phyloP scores from a whole-genome alignment of 345 rosid species.

The Eucalyptus pauciflora region DNA sequence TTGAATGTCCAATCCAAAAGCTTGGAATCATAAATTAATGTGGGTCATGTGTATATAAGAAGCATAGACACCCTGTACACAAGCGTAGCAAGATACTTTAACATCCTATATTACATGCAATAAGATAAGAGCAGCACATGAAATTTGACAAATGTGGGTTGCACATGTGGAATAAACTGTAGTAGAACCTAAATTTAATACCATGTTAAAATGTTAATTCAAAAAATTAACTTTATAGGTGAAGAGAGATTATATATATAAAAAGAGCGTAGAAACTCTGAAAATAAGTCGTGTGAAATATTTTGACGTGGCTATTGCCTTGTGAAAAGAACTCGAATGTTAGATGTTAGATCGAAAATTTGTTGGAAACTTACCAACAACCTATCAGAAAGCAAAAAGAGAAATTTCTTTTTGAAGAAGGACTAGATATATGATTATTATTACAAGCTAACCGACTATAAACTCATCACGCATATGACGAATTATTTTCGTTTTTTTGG shows the following conservation, averaged over 20 bases:
- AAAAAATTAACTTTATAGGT: not conserved
- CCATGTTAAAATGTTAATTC: not conserved
- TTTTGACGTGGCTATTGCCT: not conserved
- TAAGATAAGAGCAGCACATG: not conserved
- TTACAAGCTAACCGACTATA: no score
- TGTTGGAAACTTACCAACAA: not conserved
- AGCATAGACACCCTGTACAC: not conserved
- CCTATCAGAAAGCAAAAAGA: not conserved
- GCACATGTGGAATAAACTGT: not conserved
- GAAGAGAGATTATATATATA: not conserved
- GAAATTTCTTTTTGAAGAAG: not conserved
- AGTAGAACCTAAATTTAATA: not conserved
- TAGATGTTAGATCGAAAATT: not conserved
- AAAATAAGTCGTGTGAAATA: not conserved
- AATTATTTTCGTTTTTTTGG: not conserved
- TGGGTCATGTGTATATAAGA: not conserved
- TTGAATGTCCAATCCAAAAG: not conserved
- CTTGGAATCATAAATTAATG: not conserved
- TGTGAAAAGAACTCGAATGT: not conserved
- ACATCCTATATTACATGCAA: not conserved
- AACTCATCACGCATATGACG: not conserved
- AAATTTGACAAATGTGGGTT: rapidly evolving
- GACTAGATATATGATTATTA: not conserved
- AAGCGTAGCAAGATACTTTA: not conserved
- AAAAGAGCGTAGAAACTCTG: not conserved